phyloP scores from a whole-genome alignment of 352 stramenopile genomes.

The Albugo candida region DNA sequence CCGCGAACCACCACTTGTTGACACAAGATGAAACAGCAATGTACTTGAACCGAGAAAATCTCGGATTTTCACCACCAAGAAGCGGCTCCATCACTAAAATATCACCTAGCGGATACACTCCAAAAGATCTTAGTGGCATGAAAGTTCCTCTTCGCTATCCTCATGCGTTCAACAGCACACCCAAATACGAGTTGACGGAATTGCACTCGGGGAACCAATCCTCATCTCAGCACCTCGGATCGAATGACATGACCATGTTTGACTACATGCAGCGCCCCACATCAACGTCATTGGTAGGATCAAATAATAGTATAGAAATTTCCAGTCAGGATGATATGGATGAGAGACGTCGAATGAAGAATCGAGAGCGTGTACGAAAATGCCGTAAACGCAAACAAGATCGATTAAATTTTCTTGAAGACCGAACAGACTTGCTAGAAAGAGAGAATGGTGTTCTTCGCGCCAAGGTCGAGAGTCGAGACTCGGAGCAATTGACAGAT shows the following conservation, averaged over 20 bases:
- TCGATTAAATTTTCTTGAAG: slow-evolving; percentile 70
- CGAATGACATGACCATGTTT: slow-evolving; percentile 56
- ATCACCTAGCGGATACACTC: slow-evolving; percentile 54
- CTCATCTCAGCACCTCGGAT: slow-evolving; percentile 30
- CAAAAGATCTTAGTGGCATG: slow-evolving; percentile 48
- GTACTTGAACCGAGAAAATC: slow-evolving; percentile 18
- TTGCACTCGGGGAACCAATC: slow-evolving; percentile 10
- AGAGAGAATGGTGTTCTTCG: slow-evolving; percentile 63
- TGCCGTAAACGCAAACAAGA: slow-evolving; percentile 79
- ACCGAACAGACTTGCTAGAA: slow-evolving; percentile 63
- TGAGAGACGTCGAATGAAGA: slow-evolving; percentile 73
- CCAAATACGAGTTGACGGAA: slow-evolving; percentile 19
- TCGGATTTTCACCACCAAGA: slow-evolving; percentile 34
- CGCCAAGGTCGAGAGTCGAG: slow-evolving; percentile 48
- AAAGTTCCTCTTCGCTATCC: slow-evolving; percentile 61
- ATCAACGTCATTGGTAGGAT: slow-evolving; percentile 4
- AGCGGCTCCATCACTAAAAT: slow-evolving; percentile 42
- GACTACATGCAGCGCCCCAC: slow-evolving; percentile 60
- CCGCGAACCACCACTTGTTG: slow-evolving; percentile 5
- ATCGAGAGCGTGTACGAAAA: slow-evolving; percentile 75
- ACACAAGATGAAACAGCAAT: slow-evolving; percentile 22
- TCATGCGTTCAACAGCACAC: slow-evolving; percentile 30
- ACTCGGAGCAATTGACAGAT: slow-evolving; percentile 20
- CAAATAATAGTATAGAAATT: slow-evolving; percentile 4
- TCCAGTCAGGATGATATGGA: slow-evolving; percentile 68